A percentile compares a stretch with the other conserved stretches of the same genome.
These are phyloP conservation scores for Eucalyptus regnans DNA, from an alignment of 345 rosid genomes.

Conservation along the genomic window DNA sequence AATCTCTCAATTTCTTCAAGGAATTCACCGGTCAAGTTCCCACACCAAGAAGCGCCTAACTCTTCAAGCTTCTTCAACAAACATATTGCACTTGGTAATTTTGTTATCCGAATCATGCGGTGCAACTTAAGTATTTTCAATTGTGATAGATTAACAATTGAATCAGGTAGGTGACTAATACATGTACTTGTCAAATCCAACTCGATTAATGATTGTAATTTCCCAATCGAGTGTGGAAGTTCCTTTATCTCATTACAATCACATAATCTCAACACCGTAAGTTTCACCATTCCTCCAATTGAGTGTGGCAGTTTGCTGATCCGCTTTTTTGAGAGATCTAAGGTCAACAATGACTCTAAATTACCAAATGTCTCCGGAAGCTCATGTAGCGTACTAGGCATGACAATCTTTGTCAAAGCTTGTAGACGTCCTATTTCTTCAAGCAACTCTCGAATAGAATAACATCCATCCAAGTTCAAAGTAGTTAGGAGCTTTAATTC, in stretches of 20 bases:
- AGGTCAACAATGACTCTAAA: neutral
- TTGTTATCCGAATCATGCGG: neutral
- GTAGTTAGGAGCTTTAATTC: neutral
- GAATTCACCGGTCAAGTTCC: neutral
- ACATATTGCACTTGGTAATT: neutral
- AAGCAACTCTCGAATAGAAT: neutral
- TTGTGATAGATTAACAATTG: neutral
- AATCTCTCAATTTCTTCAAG: neutral
- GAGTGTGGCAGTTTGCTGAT: neutral
- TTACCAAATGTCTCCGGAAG: neutral
- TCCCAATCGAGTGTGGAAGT: neutral
- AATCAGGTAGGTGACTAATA: neutral
- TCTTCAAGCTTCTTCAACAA: neutral
- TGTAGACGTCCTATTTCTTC: neutral
- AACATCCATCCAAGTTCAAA: neutral
- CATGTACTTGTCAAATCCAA: neutral
- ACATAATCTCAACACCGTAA: neutral
- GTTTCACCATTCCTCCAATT: no score
- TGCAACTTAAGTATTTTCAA: neutral
- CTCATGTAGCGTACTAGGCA: neutral
- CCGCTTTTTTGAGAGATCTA: neutral
- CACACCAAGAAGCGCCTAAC: neutral
- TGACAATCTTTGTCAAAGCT: neutral
- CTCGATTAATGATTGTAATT: neutral
- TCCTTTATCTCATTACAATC: neutral